Base-by-base conservation (phyloP, 257 asterid genomes). In the Solanum ossicruentum region DNA sequence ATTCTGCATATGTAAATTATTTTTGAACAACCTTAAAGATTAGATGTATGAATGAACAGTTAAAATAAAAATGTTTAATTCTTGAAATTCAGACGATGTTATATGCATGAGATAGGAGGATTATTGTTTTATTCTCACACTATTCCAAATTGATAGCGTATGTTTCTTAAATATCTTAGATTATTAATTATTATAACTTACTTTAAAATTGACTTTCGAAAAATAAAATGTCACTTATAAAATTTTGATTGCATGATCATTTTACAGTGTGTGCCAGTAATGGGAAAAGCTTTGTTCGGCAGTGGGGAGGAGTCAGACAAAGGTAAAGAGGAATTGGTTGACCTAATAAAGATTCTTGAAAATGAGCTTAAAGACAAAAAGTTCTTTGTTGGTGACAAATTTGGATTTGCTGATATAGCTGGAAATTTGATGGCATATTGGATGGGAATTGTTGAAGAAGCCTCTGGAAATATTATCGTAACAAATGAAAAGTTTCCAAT, bases 371-470 rank as follows among this genome's bases (percentile, higher is more conserved):
- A 69, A 11, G 52, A 36, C 8, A 69, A 69, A 26, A 32, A 32
- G 0, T 69, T 8, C 13, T 69, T 69, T 69, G 78, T 69, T 20
- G 78, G 51, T 36, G 52, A 69, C 8, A 69, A 36, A 36, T 69
- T 69, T 69, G 77, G 77, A 36, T 69, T 69, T 36, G 77, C 77
- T 36, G 77, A 69, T 69, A 36, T 69, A 3, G 77, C 77, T 69
- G 77, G 26, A 69, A 69, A 39, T 69, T 9, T 39, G 21, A 18
- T 69, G 51, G 51, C 51, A 36, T 18, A 16, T 69, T 69, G 49
- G 49, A 18, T 69, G 51, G 77, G 51, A 36, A 18, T 36, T 9
- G 1, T 69, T 69, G 77, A 69, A 69, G 77, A 69, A 17, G 78
- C 78, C 3, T 36, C 52, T 69, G 26, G 78, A 9, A 18, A 16